Percentiles rank a stretch among this genome's conserved stretches.
Evolutionary conservation across 2,329 filamentous ascomycete genomes (phyloP).

Genomic region (Pestalotiopsis fici): DNA sequence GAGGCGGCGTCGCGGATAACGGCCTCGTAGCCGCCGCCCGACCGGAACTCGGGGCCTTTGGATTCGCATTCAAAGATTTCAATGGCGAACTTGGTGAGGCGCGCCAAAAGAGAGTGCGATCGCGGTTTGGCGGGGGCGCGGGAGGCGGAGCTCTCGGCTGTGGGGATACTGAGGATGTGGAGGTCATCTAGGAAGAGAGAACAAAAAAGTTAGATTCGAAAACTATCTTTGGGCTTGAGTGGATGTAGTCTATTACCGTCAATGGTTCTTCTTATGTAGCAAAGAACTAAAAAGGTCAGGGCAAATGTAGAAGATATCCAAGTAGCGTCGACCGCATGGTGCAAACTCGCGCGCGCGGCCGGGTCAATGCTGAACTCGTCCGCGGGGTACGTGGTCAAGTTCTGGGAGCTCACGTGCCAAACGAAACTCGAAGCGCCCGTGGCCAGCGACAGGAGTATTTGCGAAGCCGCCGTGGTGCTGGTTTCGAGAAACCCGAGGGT

Average conservation of each 20-base stretch:
- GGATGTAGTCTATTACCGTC: too few species aligned
- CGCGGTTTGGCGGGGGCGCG: not conserved
- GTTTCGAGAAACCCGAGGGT: constrained; percentile 2
- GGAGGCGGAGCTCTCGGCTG: not conserved
- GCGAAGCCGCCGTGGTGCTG: constrained; percentile 2
- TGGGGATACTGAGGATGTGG: not conserved
- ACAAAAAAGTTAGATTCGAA: not conserved
- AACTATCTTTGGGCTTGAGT: too few species aligned
- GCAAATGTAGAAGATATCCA: constrained; percentile 6
- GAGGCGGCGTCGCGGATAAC: constrained; percentile 5
- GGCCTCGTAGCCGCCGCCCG: not conserved
- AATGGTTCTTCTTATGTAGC: constrained; percentile 4
- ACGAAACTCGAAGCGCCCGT: not conserved
- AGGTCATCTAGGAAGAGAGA: not conserved
- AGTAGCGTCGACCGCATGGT: constrained; percentile 5
- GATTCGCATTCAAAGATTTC: constrained; percentile 2
- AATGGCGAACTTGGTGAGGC: not conserved
- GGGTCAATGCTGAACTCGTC: not conserved
- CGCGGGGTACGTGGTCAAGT: not conserved
- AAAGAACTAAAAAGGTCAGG: constrained; percentile 4
- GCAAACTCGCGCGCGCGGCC: not conserved
- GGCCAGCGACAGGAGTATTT: not conserved
- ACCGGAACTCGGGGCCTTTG: not conserved
- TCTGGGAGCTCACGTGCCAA: constrained; percentile 2
- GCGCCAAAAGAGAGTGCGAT: not conserved